Evolutionary conservation across 345 rosid species (phyloP).

Genomic region (Eucalyptus tenuipes): DNA sequence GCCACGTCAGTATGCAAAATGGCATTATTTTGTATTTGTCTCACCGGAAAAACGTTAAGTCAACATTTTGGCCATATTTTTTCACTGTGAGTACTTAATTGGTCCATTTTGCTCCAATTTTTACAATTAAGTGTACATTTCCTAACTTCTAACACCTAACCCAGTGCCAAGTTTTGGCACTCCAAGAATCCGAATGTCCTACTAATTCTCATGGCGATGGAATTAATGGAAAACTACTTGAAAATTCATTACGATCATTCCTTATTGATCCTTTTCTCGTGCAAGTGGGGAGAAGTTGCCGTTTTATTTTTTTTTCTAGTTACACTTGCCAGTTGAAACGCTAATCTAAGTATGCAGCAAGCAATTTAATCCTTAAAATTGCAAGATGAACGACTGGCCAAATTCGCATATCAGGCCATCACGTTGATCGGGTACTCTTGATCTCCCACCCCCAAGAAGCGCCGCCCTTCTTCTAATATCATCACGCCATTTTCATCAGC

Average conservation of each 20-base stretch:
- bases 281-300: neutral
- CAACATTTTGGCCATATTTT: accelerated
- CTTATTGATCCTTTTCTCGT: neutral
- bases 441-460: slow-evolving; percentile 58
- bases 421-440: slow-evolving; percentile 40
- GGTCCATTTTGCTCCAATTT: accelerated
- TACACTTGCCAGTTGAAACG: neutral
- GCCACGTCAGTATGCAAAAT: accelerated
- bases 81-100: accelerated
- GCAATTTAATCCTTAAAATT: neutral
- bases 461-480: slow-evolving; percentile 65
- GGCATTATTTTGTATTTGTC: accelerated
- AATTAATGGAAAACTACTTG: neutral
- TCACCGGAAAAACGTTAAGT: accelerated
- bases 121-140: accelerated
- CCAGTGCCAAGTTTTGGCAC: accelerated
- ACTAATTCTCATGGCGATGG: too few species aligned
- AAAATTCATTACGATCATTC: neutral
- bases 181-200: accelerated
- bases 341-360: neutral
- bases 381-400: neutral
- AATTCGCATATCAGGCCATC: slow-evolving; percentile 2
- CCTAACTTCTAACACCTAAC: accelerated
- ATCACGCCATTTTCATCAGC: slow-evolving; percentile 56
- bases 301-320: neutral